Percentiles rank a stretch among this genome's conserved stretches.
Conservation (phyloP, 768 basidiomycete genomes). For the Clathrus columnatus region DNA sequence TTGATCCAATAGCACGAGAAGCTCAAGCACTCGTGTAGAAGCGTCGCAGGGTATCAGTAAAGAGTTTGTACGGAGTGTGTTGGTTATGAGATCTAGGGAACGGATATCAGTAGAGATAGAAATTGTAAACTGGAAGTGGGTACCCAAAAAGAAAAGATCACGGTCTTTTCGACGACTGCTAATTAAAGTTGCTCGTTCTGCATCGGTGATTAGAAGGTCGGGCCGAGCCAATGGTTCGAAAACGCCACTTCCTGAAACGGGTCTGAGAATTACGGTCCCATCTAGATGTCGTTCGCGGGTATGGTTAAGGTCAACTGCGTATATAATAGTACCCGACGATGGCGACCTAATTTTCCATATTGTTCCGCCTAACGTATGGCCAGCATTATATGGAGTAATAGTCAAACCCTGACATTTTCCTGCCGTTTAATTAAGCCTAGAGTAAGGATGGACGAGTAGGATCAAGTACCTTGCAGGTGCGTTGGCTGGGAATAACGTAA, state of each 20-base stretch:
- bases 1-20: slow-evolving; percentile 93
- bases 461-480: slow-evolving; percentile 70
- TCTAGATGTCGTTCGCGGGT: slow-evolving; percentile 94
- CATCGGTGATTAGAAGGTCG: slow-evolving; percentile 90
- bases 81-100: slow-evolving; percentile 71
- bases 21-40: slow-evolving; percentile 88
- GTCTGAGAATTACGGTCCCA: slow-evolving; percentile 78
- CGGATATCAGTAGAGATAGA: slow-evolving; percentile 11
- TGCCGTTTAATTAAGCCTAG: slow-evolving; percentile 25
- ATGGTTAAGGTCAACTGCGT: slow-evolving; percentile 93
- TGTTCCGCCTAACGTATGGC: slow-evolving; percentile 92
- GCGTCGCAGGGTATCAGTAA: slow-evolving; percentile 89
- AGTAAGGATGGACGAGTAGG: neutral
- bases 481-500: slow-evolving; percentile 93
- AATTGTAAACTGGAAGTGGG: slow-evolving; percentile 4
- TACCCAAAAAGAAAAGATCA: slow-evolving; percentile 78
- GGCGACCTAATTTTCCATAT: slow-evolving; percentile 99
- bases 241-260: slow-evolving; percentile 48
- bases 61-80: slow-evolving; percentile 76
- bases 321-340: slow-evolving; percentile 89
- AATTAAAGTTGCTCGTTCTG: slow-evolving; percentile 71
- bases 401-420: slow-evolving; percentile 90
- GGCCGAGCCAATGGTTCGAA: slow-evolving; percentile 84
- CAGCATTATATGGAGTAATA: slow-evolving; percentile 91
- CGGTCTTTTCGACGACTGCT: slow-evolving; percentile 86